Evolutionary conservation across 2,329 filamentous ascomycete genomes (phyloP), one percentile per base, ranked within the genome.

Genomic region (Colletotrichum coccodes): DNA sequence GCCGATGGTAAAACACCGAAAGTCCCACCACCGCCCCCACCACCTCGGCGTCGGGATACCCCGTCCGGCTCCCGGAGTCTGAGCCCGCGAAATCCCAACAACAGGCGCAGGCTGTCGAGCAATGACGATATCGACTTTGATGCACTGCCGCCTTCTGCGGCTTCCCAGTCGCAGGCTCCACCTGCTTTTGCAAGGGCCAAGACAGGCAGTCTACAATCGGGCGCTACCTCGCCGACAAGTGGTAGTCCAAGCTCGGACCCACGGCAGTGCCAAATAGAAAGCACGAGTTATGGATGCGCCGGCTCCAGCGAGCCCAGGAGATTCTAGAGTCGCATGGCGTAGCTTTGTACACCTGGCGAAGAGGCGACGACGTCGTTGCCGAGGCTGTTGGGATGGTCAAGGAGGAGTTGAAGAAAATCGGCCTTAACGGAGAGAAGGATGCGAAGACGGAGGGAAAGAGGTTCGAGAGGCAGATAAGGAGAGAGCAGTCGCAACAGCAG

Each of bases 261-360:
- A 75, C 76, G 60, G 58, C 53, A 18, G 47, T 53, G 28, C 61
- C 62, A 11, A 93, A 89, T 77, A 94, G 92, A 80, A 91, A 93
- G 72, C 83, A 94, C 63, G 90, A 91, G 68, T 75, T 94, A 54
- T 96, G 93, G 93, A 84, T 86, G 70, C 86, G 90, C 64, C 82
- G 93, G 46, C 88, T 93, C 81, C 86, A 86, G 47, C 82, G 88
- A 50, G 92, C 93, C 4, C 89, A 92, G 71, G 82, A 89, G 34
- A 79, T 82, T 44, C 83, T 95, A 11, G 87, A 88, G n/a, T 81
- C 83, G 6, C 82, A 90, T 44, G 91, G 91, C 4, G 91, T 96
- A 1, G 81, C 86, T 71, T 76, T 96, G 40, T 89, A 92, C 71
- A 93, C 87, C 23, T 96, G 93, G 93, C 85, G 91, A 47, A 87